Base-by-base conservation (phyloP, 129 eudicot species). In the Flaveria ramosissima region DNA sequence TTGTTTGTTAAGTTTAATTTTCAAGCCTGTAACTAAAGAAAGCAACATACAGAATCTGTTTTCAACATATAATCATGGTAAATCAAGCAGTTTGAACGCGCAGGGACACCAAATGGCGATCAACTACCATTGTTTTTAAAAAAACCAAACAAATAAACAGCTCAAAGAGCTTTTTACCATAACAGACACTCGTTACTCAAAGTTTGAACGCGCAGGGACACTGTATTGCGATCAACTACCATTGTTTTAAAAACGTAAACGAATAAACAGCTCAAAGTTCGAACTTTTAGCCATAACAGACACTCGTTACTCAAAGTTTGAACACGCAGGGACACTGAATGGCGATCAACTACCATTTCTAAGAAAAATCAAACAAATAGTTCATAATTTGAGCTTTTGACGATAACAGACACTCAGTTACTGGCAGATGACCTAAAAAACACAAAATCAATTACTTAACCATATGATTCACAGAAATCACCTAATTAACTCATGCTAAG, bases 1-100 rank as follows among this genome's bases (percentile, higher is more conserved):
- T 90, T 48, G 41, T 77, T 82, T 42, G 59, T 30, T 51, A 68
- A 56, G 36, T 66, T 62, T 14, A 42, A 11, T 8, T 23, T 82
- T 72, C 64, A 53, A 60, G 8, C 64, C 84, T 80, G 80, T 20
- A 45, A 73, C 27, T 43, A 24, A 51, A 42, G 43, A 70, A 63
- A 79, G n/a, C 70, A 60, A 60, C 66, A 61, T 56, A n/a, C 19
- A 77, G 16, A 69, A 23, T 46, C 47, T 48, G 10, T 16, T 66
- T 16, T 66, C 10, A 41, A 39, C 23, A 6, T 16, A 41, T 11
- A 4, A 70, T 17, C 66, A 13, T 60, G 66, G 60, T 21, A 48
- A 13, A 50, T 7, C 57, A 59, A 14, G 48, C 51, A 47, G 51
- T 12, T 16, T 19, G 41, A 36, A 36, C 41, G 7, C 41, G 7